A percentile compares a stretch with the other conserved stretches of the same genome.
Evolutionary conservation across 176 grass and related monocot species (phyloP).

Genomic region (Zoysia japonica): DNA sequence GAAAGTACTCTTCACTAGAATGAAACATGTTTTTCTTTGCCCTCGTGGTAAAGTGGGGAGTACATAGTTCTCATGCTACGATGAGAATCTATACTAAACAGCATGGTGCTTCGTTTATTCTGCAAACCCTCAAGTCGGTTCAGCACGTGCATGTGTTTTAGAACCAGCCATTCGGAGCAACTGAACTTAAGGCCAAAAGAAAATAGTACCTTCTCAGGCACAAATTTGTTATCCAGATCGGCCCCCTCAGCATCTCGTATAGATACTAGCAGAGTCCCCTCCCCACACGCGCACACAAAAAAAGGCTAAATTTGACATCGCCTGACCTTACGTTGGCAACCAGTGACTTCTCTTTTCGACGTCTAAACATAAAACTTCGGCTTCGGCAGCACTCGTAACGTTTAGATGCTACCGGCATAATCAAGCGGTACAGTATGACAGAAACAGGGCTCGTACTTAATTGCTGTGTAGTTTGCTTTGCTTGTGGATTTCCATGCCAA

Average conservation of each 20-base stretch:
- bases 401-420: not conserved
- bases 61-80: slow-evolving; percentile 26
- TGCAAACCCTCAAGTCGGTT: not conserved
- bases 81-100: slow-evolving; percentile 11
- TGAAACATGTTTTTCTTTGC: not conserved
- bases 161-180: not conserved
- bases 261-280: too few species aligned
- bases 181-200: not conserved
- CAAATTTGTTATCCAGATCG: not conserved
- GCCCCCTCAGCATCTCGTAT: not conserved
- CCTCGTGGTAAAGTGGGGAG: slow-evolving; percentile 30
- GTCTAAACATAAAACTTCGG: not conserved
- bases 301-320: not conserved
- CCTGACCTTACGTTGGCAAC: not conserved
- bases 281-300: too few species aligned
- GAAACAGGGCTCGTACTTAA: not conserved
- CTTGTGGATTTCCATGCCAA: not conserved
- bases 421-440: not conserved
- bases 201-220: not conserved
- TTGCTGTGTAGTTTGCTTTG: not conserved
- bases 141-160: not conserved
- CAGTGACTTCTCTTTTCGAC: too few species aligned
- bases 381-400: not conserved
- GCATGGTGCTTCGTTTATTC: slow-evolving; percentile 9
- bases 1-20: slow-evolving; percentile 20